Conservation (phyloP, 306 rosid genomes). For the Casuarina glauca region DNA sequence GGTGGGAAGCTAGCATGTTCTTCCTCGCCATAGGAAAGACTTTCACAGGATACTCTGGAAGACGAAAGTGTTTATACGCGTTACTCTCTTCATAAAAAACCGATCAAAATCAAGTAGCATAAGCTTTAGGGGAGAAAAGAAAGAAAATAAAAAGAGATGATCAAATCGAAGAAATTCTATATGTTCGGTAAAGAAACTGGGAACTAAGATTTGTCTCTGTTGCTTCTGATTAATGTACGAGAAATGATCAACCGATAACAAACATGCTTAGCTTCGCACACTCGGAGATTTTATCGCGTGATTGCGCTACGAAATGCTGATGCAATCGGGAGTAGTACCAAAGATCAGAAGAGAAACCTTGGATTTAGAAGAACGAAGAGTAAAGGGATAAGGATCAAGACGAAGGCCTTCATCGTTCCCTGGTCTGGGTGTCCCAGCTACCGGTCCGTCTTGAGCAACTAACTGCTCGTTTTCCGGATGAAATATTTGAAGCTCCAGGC, state of each 20-base stretch:
- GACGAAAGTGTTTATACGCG: not conserved
- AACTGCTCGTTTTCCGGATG: too few relatives aligned
- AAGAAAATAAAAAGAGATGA: too few relatives aligned
- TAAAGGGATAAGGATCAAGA: slow-evolving; percentile 30
- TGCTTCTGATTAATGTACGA: not conserved
- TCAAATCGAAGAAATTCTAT: too few relatives aligned
- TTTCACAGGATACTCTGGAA: slow-evolving; percentile 62
- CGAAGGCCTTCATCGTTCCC: slow-evolving; percentile 41
- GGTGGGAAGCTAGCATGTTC: slow-evolving; percentile 71
- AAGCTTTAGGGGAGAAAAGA: slow-evolving; percentile 6
- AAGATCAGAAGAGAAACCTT: slow-evolving; percentile 32
- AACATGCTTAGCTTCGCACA: not conserved
- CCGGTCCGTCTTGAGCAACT: not conserved
- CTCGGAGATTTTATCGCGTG: not conserved
- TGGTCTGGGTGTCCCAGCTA: slow-evolving; percentile 28
- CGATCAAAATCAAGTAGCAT: not conserved
- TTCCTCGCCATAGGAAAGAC: slow-evolving; percentile 15
- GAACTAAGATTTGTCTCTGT: not conserved
- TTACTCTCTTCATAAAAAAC: slow-evolving; percentile 12
- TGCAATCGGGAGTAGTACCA: not conserved
- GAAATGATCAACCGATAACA: too few relatives aligned
- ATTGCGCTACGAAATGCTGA: not conserved
- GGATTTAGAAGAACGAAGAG: slow-evolving; percentile 37
- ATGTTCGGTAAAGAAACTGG: too few relatives aligned
- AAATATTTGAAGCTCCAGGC: not conserved